Evolutionary conservation across 148 eudicot genomes (phyloP).

Genomic region (Rhododendron mucronatum): DNA sequence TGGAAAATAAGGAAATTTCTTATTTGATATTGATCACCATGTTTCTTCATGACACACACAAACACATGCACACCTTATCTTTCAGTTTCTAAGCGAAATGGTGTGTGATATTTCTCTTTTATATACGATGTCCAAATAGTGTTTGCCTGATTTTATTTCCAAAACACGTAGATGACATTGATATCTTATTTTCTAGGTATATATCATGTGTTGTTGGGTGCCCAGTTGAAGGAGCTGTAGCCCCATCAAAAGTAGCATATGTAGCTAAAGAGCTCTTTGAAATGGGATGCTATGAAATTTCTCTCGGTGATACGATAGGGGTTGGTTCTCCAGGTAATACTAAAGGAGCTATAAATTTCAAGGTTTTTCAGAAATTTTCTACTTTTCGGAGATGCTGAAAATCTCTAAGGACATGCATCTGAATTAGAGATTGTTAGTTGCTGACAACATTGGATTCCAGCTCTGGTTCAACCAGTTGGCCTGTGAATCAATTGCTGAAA

Average conservation of each 20-base stretch:
- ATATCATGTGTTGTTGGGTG: conserved; percentile 97
- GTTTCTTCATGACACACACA: background rate
- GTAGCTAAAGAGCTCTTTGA: conserved; percentile 73
- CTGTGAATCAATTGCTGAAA: background rate
- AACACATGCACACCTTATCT: background rate
- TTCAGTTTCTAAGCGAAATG: background rate
- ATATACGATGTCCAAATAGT: background rate
- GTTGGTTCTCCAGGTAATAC: conserved; percentile 88
- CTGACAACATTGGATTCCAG: background rate
- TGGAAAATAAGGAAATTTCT: no score
- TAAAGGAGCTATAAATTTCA: background rate
- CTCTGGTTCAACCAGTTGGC: background rate
- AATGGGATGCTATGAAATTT: conserved; percentile 89
- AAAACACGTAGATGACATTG: background rate
- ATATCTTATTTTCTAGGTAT: conserved; percentile 45
- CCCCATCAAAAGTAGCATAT: conserved; percentile 85
- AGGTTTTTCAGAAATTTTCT: background rate
- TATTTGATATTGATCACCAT: background rate
- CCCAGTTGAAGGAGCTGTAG: conserved; percentile 83
- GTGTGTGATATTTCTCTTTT: background rate
- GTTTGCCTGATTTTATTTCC: background rate
- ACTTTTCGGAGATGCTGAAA: background rate
- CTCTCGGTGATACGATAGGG: conserved; percentile 96
- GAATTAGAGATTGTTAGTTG: background rate
- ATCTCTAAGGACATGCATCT: background rate